Percentiles rank a stretch among this genome's conserved stretches.
Evolutionary conservation across 2,329 filamentous ascomycete genomes (phyloP).

Genomic region (Stenocarpella maydis): DNA sequence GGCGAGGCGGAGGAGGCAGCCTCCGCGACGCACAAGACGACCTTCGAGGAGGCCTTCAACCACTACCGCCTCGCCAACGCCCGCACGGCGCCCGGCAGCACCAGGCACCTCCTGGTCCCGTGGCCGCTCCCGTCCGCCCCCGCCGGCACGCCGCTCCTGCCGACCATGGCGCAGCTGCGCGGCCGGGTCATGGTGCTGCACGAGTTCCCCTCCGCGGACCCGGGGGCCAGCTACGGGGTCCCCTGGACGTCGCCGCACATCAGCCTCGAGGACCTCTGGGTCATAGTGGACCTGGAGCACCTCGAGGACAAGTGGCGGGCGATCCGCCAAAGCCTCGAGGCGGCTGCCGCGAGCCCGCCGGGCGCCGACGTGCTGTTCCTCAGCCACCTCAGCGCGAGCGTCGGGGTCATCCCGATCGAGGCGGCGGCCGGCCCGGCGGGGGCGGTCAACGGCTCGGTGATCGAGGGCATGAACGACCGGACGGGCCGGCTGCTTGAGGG

Average conservation of each 20-base stretch:
- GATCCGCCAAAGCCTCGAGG: conserved; percentile 51
- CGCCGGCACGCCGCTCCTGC: conserved; percentile 43
- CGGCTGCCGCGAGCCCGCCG: conserved; percentile 47
- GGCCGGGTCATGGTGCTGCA: conserved; percentile 57
- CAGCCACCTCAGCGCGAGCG: conserved; percentile 56
- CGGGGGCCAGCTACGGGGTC: conserved; percentile 51
- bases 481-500: conserved; percentile 53
- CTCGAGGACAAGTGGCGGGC: conserved; percentile 58
- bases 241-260: conserved; percentile 55
- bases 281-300: conserved; percentile 51
- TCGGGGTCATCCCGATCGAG: conserved; percentile 58
- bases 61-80: conserved; percentile 47
- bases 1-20: conserved; percentile 30
- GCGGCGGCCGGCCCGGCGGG: conserved; percentile 55
- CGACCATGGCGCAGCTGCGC: conserved; percentile 55
- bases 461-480: conserved; percentile 59
- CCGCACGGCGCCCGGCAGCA: conserved; percentile 47
- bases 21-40: conserved; percentile 43
- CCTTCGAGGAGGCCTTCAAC: conserved; percentile 57
- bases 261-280: conserved; percentile 57
- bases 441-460: conserved; percentile 45
- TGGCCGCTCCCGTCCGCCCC: conserved; percentile 5
- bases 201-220: conserved; percentile 49
- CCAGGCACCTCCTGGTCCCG: conserved; percentile 45
- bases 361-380: conserved; percentile 48